Evolutionary conservation across 2,329 filamentous ascomycete species (phyloP), one percentile per base, ranked within the genome.

Genomic region (Diaporthe longicolla): DNA sequence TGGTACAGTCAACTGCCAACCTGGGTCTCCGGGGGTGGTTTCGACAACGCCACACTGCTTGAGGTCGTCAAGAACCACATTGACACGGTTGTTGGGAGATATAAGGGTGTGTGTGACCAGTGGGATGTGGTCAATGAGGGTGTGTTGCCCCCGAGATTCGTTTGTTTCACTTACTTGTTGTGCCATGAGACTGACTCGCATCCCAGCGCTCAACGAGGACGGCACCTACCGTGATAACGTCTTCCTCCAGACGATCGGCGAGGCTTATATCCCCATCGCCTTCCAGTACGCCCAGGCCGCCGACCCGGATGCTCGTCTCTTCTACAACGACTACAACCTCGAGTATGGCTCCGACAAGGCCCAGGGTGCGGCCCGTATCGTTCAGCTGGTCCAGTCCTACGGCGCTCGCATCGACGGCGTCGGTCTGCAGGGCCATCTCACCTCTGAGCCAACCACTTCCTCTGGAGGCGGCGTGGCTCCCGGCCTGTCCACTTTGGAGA

Each of bases 61-160:
- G 81, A 82, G 3, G 86, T 87, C 7, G 82, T 92, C 77, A 83
- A 89, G 78, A 87, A 85, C 74, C 88, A 90, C 76, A 85, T 90
- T 73, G 85, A 84, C 43, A 82, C 85, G 68, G 85, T 85, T 35
- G 83, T 84, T 1, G 80, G 77, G 11, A 81, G 87, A 75, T 88
- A 85, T 79, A 83, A 82, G 75, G 84, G 85, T 57, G 81, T 84
- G 59, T 88, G 87, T 78, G 85, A 85, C 73, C 83, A 84, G 50
- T 90, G 87, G 87, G 87, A 89, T 71, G 87, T 90, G 0, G 83
- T 89, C 15, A 90, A 89, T 74, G 87, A 90, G 80, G 84, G 69
- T 71, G 4, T 40, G 63, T n/a, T 45, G n/a, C 43, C 10, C 8
- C 45, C 68, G 10, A 26, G 19, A 26, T 74, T 26, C 63, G 65